Evolutionary conservation across 495 filamentous ascomycete species (phyloP).

Genomic region (Acidomyces sp.): DNA sequence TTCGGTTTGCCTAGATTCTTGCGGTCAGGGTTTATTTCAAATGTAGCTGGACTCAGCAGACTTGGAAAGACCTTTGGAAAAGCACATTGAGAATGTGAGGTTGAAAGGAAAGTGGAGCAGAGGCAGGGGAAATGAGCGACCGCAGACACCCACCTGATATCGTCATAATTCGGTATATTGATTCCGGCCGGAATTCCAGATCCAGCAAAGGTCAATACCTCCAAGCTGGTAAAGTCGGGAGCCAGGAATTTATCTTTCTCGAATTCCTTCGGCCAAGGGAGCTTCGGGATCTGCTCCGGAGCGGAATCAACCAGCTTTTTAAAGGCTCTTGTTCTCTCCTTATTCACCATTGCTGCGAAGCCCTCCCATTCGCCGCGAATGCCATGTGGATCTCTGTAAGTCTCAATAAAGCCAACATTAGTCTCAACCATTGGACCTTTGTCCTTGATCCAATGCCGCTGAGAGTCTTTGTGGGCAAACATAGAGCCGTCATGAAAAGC

Average conservation of each 20-base stretch:
- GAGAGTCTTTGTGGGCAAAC: slow-evolving; percentile 76
- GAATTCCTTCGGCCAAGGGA: slow-evolving; percentile 80
- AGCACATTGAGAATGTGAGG: no score
- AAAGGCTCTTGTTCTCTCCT: slow-evolving; percentile 86
- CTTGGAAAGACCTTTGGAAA: no score
- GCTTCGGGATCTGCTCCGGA: slow-evolving; percentile 66
- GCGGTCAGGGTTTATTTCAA: no score
- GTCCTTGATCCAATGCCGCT: slow-evolving; percentile 85
- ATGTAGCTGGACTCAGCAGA: no score
- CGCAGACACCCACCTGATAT: no score
- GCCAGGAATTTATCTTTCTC: slow-evolving; percentile 92
- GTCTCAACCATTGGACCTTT: slow-evolving; percentile 79
- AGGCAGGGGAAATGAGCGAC: no score
- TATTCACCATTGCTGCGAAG: slow-evolving; percentile 65
- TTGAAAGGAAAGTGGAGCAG: no score
- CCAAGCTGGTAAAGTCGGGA: slow-evolving; percentile 68
- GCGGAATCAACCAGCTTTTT: slow-evolving; percentile 69
- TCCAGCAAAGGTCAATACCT: slow-evolving; percentile 52
- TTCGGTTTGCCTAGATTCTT: slow-evolving; percentile 66
- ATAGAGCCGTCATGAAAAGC: slow-evolving; percentile 79
- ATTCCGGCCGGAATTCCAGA: slow-evolving; percentile 41
- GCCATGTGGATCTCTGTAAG: slow-evolving; percentile 86
- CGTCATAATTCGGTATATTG: slow-evolving; percentile 80
- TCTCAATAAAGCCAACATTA: slow-evolving; percentile 62
- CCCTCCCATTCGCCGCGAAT: slow-evolving; percentile 88